Percentiles rank a stretch among this genome's conserved stretches.
Conservation (phyloP, 2,329 filamentous ascomycete species). For the Dothiorella sarmentorum region DNA sequence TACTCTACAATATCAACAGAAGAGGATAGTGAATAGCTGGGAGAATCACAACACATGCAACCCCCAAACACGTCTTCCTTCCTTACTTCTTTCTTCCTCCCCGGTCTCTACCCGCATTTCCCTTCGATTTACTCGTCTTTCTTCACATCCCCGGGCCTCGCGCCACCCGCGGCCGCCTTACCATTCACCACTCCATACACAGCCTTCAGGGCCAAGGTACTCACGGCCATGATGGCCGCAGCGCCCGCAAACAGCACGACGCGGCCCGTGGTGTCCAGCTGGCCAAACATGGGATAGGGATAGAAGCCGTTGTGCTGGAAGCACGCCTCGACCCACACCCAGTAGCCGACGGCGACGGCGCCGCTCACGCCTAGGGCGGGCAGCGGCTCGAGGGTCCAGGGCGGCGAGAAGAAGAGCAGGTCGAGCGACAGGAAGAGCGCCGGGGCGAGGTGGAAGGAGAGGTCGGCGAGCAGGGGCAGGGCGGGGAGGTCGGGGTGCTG, state of each 20-base stretch:
- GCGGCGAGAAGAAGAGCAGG: conserved; percentile 65
- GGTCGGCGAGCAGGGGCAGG: conserved; percentile 25
- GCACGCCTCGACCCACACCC: conserved; percentile 74
- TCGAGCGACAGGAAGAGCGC: conserved; percentile 63
- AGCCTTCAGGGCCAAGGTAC: conserved; percentile 37
- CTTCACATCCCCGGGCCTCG: neutral
- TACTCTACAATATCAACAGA: too few species aligned
- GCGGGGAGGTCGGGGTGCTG: conserved; percentile 6
- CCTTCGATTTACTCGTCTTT: neutral
- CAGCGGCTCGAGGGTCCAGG: conserved; percentile 64
- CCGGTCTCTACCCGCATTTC: too few species aligned
- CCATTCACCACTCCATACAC: conserved; percentile 67
- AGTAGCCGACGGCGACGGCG: conserved; percentile 63
- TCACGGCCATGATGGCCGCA: conserved; percentile 5
- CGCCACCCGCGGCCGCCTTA: conserved; percentile 18
- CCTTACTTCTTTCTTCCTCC: too few species aligned
- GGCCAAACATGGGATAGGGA: conserved; percentile 78
- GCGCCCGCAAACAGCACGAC: conserved; percentile 60
- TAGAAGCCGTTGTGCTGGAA: conserved; percentile 69
- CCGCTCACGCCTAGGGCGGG: conserved; percentile 58
- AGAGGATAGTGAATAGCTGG: too few species aligned
- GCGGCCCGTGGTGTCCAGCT: conserved; percentile 64
- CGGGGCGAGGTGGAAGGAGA: conserved; percentile 60
- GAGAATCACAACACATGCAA: too few species aligned
- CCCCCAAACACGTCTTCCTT: too few species aligned